Evolutionary conservation across 2,329 filamentous ascomycete species (phyloP), one percentile per base, ranked within the genome.

Genomic region (Aspergillus sp.): DNA sequence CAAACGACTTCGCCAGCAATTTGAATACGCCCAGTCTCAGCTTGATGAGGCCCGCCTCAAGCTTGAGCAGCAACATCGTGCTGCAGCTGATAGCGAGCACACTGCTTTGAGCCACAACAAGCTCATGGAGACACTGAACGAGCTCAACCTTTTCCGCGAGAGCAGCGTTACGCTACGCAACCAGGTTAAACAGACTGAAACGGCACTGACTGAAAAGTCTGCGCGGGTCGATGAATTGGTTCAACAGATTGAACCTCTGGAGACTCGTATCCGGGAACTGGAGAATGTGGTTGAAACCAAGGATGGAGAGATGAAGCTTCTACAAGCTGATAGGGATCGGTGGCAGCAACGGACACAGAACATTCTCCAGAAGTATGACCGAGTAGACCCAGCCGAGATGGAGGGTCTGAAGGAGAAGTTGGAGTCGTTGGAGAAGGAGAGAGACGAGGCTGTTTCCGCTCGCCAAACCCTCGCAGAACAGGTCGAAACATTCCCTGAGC

Each of bases 291-390:
- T 91, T 62, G 86, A 89, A 60, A 90, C 89, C 64, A 89, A 93
- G 67, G 89, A 96, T 64, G 91, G 91, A 12, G 93, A 98, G 71
- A 85, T 97, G 70, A 91, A 90, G 68, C 84, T 97, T 62, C 82
- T 98, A 9, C 90, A 96, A 64, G 90, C 95, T 67, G 93, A 98
- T 70, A 88, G 95, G 15, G 93, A 98, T 71, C 86, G 91, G 57
- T 97, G 93, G 90, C 92, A 96, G 75, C 93, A 97, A 80, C 89
- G 95, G 23, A 96, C 92, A 1, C 92, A 98, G 71, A 91, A 96
- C 66, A 97, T 99, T 61, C 84, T 99, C 51, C 92, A 91, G 64
- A 97, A 96, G 72, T 97, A 98, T 70, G 93, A 96, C 65, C 90
- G 93, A 56, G 91, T 96, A 52, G 95, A 99, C 70, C 93, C 95